Percentiles rank a stretch among this genome's conserved stretches.
These are phyloP conservation scores for Lotus japonicus DNA, from an alignment of 306 rosid species.

Conservation along the genomic window DNA sequence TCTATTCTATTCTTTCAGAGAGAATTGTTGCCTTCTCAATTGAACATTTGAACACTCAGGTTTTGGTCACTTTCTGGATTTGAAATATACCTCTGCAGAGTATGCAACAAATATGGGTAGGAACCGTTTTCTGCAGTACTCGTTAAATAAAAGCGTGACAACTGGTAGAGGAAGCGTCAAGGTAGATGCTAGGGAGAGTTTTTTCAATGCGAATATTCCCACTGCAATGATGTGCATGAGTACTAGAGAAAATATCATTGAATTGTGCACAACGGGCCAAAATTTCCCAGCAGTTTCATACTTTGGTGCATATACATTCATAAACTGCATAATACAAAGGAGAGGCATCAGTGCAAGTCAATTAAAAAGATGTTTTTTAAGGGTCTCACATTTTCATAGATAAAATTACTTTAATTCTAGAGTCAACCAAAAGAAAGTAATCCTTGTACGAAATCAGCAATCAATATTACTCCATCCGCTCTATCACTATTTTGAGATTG, in stretches of 20 bases:
- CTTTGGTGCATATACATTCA: slow-evolving; percentile 71
- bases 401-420: background rate
- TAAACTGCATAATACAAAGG: slow-evolving; percentile 48
- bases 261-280: slow-evolving; percentile 85
- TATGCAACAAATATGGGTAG: slow-evolving; percentile 63
- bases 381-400: background rate
- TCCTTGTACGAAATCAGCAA: background rate
- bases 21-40: background rate
- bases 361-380: background rate
- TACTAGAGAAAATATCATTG: slow-evolving; percentile 75
- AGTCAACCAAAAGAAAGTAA: background rate
- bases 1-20: background rate
- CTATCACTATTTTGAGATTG: too few relatives aligned
- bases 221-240: slow-evolving; percentile 93
- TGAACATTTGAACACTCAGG: background rate
- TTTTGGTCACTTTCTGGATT: background rate
- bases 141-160: slow-evolving; percentile 81
- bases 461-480: too few relatives aligned
- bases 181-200: slow-evolving; percentile 43
- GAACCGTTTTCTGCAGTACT: slow-evolving; percentile 94
- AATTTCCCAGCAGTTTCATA: slow-evolving; percentile 85
- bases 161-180: slow-evolving; percentile 64
- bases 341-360: slow-evolving; percentile 19
- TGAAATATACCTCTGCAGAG: slow-evolving; percentile 72
- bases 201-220: slow-evolving; percentile 84